A percentile compares a stretch with the other conserved stretches of the same genome.
Evolutionary conservation across 371 early-diverging fungal genomes (phyloP).

Genomic region (Cokeromyces recurvatus): DNA sequence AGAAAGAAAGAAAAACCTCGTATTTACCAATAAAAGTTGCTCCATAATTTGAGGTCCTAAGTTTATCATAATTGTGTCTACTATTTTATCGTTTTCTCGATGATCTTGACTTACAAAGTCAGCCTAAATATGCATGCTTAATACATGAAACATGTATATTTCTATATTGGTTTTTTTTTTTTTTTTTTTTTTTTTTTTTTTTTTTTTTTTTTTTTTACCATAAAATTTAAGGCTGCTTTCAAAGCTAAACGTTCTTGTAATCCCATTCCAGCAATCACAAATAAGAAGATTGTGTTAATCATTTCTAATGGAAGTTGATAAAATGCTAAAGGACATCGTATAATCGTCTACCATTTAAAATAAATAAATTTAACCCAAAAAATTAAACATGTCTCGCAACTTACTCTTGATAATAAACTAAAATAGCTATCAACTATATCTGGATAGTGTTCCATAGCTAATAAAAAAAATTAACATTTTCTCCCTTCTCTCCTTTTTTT

Average conservation of each 20-base stretch:
- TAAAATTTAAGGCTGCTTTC: slow-evolving; percentile 53
- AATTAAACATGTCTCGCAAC: too few species aligned
- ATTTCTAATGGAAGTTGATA: slow-evolving; percentile 49
- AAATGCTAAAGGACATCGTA: slow-evolving; percentile 51
- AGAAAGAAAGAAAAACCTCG: neutral
- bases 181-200: too few species aligned
- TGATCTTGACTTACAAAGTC: slow-evolving; percentile 51
- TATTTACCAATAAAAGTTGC: slow-evolving; percentile 45
- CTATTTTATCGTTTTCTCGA: slow-evolving; percentile 34
- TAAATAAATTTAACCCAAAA: too few species aligned
- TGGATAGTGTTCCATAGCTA: slow-evolving; percentile 46
- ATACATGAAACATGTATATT: neutral
- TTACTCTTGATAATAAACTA: slow-evolving; percentile 52
- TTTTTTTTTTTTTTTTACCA: slow-evolving; percentile 29
- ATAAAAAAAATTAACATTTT: neutral
- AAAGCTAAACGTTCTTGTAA: slow-evolving; percentile 60
- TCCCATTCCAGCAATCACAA: slow-evolving; percentile 54
- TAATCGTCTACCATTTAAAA: slow-evolving; percentile 33
- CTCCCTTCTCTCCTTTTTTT: too few species aligned
- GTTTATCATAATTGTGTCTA: slow-evolving; percentile 39
- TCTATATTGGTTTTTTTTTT: neutral
- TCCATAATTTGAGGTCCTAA: slow-evolving; percentile 55
- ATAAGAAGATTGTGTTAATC: slow-evolving; percentile 43
- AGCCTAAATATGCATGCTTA: slow-evolving; percentile 38
- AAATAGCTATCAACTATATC: slow-evolving; percentile 42